Evolutionary conservation across 805 yeast species (phyloP).

Genomic region (Monosporozyma solicola): DNA sequence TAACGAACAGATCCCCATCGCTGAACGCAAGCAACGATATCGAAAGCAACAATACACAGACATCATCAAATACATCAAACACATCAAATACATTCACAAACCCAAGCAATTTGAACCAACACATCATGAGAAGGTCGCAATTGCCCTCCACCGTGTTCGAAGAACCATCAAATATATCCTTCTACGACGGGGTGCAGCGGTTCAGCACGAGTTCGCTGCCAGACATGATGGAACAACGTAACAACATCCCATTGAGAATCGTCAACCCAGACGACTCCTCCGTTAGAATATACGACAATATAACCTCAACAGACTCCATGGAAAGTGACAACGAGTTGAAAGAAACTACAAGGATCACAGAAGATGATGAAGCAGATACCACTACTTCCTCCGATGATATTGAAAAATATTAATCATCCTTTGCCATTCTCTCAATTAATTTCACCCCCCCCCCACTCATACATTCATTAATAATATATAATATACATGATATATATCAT

Average conservation of each 20-base stretch:
- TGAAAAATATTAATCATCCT: neutral
- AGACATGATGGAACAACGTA: constrained; percentile 34
- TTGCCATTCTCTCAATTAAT: neutral
- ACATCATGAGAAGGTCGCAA: neutral
- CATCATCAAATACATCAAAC: no score
- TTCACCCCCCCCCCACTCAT: neutral
- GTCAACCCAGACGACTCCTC: constrained; percentile 34
- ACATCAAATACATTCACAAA: neutral
- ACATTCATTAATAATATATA: neutral
- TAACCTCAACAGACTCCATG: neutral
- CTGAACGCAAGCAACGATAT: neutral
- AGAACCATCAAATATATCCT: constrained; percentile 9
- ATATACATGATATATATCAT: neutral
- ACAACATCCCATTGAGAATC: constrained; percentile 33
- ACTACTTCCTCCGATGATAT: neutral
- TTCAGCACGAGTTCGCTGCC: constrained; percentile 48
- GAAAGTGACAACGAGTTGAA: neutral
- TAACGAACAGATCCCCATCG: neutral
- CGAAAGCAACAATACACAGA: neutral
- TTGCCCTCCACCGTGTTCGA: constrained; percentile 12
- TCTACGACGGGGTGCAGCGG: constrained; percentile 37
- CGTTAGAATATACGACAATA: neutral
- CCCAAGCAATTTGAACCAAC: neutral
- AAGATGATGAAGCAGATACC: neutral
- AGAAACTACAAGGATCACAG: neutral